These are phyloP conservation scores for Saturnispora quitensis DNA, from an alignment of 805 yeast genomes.

Conservation along the genomic window DNA sequence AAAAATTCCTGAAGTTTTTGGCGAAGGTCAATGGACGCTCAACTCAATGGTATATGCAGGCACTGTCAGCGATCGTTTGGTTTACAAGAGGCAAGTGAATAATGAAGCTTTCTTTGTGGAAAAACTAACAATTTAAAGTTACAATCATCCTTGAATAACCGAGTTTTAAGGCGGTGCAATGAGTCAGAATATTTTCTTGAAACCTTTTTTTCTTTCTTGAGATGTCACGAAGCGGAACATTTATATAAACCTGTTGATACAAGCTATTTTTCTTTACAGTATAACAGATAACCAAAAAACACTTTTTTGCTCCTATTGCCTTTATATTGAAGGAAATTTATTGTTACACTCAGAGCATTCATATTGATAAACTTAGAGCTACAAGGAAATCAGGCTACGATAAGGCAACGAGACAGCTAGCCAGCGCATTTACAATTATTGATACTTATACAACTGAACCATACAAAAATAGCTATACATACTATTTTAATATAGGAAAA, in stretches of 20 bases:
- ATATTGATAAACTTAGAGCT: background rate
- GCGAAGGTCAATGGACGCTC: slow-evolving; percentile 40
- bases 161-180: slow-evolving; percentile 1
- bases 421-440: background rate
- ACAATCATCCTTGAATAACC: background rate
- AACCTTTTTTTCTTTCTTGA: background rate
- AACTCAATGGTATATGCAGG: slow-evolving; percentile 37
- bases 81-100: slow-evolving; percentile 21
- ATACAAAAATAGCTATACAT: background rate
- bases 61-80: slow-evolving; percentile 24
- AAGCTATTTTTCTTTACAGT: background rate
- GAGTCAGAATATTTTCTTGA: slow-evolving; percentile 5
- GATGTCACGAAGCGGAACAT: background rate
- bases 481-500: background rate
- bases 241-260: background rate
- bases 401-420: background rate
- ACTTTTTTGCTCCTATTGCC: background rate
- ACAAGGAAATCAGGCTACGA: background rate
- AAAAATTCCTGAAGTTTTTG: slow-evolving; percentile 33
- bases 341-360: background rate
- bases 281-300: background rate
- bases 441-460: background rate
- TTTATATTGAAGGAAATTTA: background rate
- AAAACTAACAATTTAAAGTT: background rate
- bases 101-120: slow-evolving; percentile 19